Conservation (phyloP, 2,329 filamentous ascomycete species). For the Neoscytalidium dimidiatum region DNA sequence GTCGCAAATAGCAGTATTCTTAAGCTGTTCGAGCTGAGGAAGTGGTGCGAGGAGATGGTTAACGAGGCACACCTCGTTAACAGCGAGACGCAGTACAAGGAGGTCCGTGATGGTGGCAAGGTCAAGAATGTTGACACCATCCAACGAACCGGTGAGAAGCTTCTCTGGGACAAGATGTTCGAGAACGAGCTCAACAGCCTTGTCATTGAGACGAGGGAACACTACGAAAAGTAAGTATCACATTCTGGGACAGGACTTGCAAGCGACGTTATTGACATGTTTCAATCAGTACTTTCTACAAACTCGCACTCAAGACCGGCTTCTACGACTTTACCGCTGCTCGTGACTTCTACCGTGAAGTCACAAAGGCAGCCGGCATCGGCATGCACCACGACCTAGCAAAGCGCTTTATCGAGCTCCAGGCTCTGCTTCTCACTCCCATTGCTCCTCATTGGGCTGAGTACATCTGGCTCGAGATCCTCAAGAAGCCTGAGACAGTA, state of each 20-base stretch:
- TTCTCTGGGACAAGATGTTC: conserved; percentile 86
- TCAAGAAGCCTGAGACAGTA: conserved; percentile 73
- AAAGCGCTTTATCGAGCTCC: conserved; percentile 79
- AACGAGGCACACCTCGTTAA: conserved; percentile 58
- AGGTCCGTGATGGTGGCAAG: conserved; percentile 44
- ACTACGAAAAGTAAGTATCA: conserved; percentile 69
- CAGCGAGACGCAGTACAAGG: conserved; percentile 44
- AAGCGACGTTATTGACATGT: conserved; percentile 21
- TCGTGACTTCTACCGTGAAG: conserved; percentile 88
- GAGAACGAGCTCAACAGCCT: conserved; percentile 88
- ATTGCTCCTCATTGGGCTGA: conserved; percentile 94
- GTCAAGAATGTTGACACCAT: conserved; percentile 56
- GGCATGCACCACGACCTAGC: conserved; percentile 85
- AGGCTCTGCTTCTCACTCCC: conserved; percentile 78
- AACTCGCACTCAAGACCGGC: conserved; percentile 53
- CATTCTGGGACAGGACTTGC: no score
- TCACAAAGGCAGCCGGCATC: conserved; percentile 72
- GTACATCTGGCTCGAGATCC: conserved; percentile 89
- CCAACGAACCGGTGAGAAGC: conserved; percentile 67
- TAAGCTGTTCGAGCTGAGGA: conserved; percentile 76
- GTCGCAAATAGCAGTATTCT: conserved; percentile 92
- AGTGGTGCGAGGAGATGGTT: conserved; percentile 88
- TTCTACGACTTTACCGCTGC: conserved; percentile 91
- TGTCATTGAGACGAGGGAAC: conserved; percentile 73
- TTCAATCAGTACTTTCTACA: conserved; percentile 36